Percentiles rank a stretch among this genome's conserved stretches.
phyloP scores from a whole-genome alignment of 768 basidiomycete genomes.

The Clathrus columnatus region DNA sequence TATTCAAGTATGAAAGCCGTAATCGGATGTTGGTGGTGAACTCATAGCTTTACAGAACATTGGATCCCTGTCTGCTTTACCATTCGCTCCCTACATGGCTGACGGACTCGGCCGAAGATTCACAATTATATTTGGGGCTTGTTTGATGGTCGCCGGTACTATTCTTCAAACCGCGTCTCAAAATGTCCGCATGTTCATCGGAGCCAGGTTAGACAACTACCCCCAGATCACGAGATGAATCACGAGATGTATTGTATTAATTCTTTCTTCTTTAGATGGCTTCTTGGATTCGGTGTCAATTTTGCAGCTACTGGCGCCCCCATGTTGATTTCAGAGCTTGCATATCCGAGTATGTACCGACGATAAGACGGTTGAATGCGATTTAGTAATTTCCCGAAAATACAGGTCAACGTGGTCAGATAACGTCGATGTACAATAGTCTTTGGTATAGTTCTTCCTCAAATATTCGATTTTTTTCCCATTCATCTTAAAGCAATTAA shows the following conservation, averaged over 20 bases:
- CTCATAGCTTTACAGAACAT: conserved; percentile 25
- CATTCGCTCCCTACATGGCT: conserved; percentile 37
- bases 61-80: conserved; percentile 31
- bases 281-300: conserved; percentile 56
- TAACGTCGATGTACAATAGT: conserved; percentile 59
- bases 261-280: background rate
- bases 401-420: conserved; percentile 49
- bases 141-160: conserved; percentile 54
- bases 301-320: conserved; percentile 59
- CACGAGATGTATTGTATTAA: conserved; percentile 6
- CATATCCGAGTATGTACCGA: conserved; percentile 41
- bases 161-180: conserved; percentile 48
- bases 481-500: background rate
- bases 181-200: conserved; percentile 50
- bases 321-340: conserved; percentile 55
- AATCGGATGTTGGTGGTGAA: background rate
- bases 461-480: background rate
- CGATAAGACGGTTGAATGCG: background rate
- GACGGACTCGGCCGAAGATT: conserved; percentile 50
- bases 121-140: conserved; percentile 49
- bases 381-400: conserved; percentile 59
- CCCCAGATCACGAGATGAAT: conserved; percentile 1
- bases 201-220: conserved; percentile 32
- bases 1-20: background rate
- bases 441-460: conserved; percentile 37